phyloP scores from a whole-genome alignment of 208 protist species.

The Trypanosomatidae sp. region DNA sequence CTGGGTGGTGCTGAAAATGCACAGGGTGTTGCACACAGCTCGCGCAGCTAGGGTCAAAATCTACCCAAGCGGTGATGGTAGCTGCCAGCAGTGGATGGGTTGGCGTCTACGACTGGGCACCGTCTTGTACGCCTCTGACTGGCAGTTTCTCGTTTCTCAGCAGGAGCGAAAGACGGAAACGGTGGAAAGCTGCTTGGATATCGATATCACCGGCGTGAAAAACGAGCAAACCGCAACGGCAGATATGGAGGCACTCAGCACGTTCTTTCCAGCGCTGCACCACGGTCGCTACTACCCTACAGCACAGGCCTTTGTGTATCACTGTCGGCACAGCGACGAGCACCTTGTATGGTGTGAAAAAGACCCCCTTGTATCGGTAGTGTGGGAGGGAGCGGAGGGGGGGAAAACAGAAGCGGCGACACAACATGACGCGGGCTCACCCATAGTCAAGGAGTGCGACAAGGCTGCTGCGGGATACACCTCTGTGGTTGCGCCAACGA shows the following conservation, averaged over 20 bases:
- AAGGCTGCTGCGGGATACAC: neutral
- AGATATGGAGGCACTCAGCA: conserved; percentile 56
- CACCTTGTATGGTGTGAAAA: conserved; percentile 68
- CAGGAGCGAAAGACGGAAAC: neutral
- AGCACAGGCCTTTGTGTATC: conserved; percentile 42
- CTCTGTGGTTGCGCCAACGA: neutral
- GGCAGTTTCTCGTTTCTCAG: conserved; percentile 13
- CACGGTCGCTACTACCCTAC: conserved; percentile 47
- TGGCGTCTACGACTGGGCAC: conserved; percentile 6
- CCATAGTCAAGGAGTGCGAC: neutral
- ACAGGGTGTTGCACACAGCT: neutral
- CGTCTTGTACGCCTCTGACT: conserved; percentile 11
- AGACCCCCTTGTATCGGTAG: conserved; percentile 47
- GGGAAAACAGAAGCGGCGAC: neutral
- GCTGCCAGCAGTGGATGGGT: neutral
- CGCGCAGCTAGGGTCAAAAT: neutral
- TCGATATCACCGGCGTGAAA: neutral
- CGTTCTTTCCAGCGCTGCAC: conserved; percentile 70
- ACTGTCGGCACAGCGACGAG: conserved; percentile 50
- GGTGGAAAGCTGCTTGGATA: neutral
- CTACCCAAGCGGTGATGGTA: neutral
- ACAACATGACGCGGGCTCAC: neutral
- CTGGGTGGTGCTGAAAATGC: conserved; percentile 5
- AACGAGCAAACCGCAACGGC: neutral
- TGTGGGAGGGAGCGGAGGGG: neutral